Percentiles rank a stretch among this genome's conserved stretches.
Evolutionary conservation across 495 filamentous ascomycete species (phyloP).

Genomic region (Aspergillus kassunensis): DNA sequence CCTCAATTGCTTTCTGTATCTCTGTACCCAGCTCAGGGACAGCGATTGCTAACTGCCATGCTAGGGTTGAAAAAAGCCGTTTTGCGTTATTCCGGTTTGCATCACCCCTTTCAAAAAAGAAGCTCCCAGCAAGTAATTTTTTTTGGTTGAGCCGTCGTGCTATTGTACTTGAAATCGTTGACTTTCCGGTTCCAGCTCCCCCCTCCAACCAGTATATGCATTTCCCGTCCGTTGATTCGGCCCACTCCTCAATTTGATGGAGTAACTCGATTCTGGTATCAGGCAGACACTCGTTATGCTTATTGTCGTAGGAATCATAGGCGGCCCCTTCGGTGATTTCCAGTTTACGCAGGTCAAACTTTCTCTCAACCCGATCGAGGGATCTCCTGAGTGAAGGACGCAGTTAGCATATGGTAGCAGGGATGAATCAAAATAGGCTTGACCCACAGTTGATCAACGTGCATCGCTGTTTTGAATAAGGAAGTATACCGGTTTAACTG

Average conservation of each 20-base stretch:
- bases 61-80: neutral
- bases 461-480: neutral
- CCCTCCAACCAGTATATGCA: neutral
- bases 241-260: neutral
- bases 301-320: neutral
- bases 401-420: neutral
- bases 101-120: neutral
- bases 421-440: no score
- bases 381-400: neutral
- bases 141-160: neutral
- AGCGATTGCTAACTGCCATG: neutral
- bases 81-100: neutral
- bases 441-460: neutral
- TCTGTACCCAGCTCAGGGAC: neutral
- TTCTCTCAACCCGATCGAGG: neutral
- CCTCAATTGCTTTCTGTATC: neutral
- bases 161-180: neutral
- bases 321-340: neutral
- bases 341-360: neutral
- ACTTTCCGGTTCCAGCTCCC: neutral
- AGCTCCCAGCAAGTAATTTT: neutral
- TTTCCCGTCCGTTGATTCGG: neutral
- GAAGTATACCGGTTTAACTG: neutral
- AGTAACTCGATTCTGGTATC: neutral
- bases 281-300: neutral